Evolutionary conservation across 148 eudicot genomes (phyloP), one percentile per base, ranked within the genome.

Genomic region (Polygonum maritimum): DNA sequence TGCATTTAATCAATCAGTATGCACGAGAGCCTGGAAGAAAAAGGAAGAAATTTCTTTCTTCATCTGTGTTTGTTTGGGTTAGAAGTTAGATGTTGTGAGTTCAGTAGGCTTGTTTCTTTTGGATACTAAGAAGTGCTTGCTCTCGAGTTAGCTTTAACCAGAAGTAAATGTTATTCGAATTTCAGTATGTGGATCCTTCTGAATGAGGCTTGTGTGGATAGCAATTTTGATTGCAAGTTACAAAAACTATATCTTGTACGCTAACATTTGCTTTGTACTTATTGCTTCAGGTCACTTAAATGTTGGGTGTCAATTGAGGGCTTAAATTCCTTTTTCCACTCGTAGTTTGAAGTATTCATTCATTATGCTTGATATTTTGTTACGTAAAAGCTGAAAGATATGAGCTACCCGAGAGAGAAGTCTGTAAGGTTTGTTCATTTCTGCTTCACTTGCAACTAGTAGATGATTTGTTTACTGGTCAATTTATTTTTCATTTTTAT

Each of bases 331-430:
- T 60, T 9, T 31, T 31, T 11, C 69, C 31, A 26, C 69, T 10
- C 12, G 15, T 26, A 2, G 10, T 5, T 16, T 26, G 71, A 14
- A 65, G 36, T 26, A 65, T 36, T 15, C 35, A 19, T 33, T 67
- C 21, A 70, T 39, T 70, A 70, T 70, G 48, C 22, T 70, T 38
- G 31, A 70, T 48, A 38, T 8, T 19, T 31, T 15, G 7, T 70
- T 41, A 6, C 16, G 18, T 15, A 15, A 15, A 2, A 15, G 73
- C 19, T 70, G 73, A 60, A 70, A 38, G 73, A 38, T 39, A 70
- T 70, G 73, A 70, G 73, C 73, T 70, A 70, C 73, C 11, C 31
- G 7, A 70, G 48, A 70, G 73, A 70, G 47, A 70, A 70, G 73
- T 70, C 73, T 70, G 47, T 70, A 70, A 70, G 73, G 73, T 70